Conservation (phyloP, 2,329 filamentous ascomycete genomes). For the Scedosporium apiospermum region DNA sequence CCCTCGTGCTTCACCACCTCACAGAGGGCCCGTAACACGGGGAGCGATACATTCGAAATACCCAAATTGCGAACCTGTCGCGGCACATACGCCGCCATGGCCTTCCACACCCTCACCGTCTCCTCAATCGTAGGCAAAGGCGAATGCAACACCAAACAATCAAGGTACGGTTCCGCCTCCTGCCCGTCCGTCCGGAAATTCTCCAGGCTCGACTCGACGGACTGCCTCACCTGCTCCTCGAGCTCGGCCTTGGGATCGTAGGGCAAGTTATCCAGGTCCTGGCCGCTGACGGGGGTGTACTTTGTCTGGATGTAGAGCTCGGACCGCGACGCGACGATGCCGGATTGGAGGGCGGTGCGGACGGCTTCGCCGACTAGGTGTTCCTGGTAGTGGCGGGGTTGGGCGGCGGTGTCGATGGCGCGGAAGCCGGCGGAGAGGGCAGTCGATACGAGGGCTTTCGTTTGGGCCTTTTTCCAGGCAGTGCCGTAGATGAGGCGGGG, state of each 20-base stretch:
- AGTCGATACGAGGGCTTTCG: slow-evolving; percentile 55
- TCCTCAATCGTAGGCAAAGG: slow-evolving; percentile 30
- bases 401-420: slow-evolving; percentile 67
- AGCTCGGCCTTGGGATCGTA: slow-evolving; percentile 51
- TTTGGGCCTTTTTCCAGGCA: slow-evolving; percentile 72
- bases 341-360: slow-evolving; percentile 42
- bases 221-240: slow-evolving; percentile 55
- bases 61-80: slow-evolving; percentile 56
- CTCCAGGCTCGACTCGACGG: slow-evolving; percentile 55
- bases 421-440: slow-evolving; percentile 63
- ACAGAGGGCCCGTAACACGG: slow-evolving; percentile 44
- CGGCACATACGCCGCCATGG: slow-evolving; percentile 59
- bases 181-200: slow-evolving; percentile 42
- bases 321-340: slow-evolving; percentile 22
- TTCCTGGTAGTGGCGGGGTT: slow-evolving; percentile 72
- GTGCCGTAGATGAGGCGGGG: slow-evolving; percentile 64
- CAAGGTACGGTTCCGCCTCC: slow-evolving; percentile 36
- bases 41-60: slow-evolving; percentile 63
- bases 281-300: slow-evolving; percentile 57
- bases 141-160: slow-evolving; percentile 70
- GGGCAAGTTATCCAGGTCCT: slow-evolving; percentile 51
- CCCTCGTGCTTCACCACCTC: slow-evolving; percentile 24
- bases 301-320: slow-evolving; percentile 77
- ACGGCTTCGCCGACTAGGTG: slow-evolving; percentile 59
- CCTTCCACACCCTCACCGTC: slow-evolving; percentile 55